A percentile compares a stretch with the other conserved stretches of the same genome.
Evolutionary conservation across 495 filamentous ascomycete genomes (phyloP).

Genomic region (Hypoxylon cercidicola): DNA sequence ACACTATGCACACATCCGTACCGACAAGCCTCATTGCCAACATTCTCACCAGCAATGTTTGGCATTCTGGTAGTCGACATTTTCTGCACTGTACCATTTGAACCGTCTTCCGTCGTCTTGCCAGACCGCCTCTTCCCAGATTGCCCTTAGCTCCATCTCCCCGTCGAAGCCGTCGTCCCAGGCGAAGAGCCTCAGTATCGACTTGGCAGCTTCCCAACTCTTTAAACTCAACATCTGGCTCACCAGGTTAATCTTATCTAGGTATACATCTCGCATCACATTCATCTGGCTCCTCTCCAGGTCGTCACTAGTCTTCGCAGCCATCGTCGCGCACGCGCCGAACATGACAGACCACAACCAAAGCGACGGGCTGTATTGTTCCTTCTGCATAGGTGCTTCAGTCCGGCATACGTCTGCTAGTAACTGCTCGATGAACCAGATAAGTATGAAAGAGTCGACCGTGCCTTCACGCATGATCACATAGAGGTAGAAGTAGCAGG

Average conservation of each 20-base stretch:
- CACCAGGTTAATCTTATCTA: constrained; percentile 41
- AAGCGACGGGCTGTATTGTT: constrained; percentile 43
- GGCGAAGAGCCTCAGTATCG: constrained; percentile 43
- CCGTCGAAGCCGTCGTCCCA: constrained; percentile 46
- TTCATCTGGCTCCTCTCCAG: constrained; percentile 42
- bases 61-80: constrained; percentile 22
- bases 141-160: constrained; percentile 41
- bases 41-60: constrained; percentile 17
- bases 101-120: constrained; percentile 24
- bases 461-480: constrained; percentile 44
- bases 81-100: constrained; percentile 18
- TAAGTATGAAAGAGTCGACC: constrained; percentile 45
- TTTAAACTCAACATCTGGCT: constrained; percentile 39
- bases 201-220: constrained; percentile 46
- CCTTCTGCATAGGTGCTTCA: constrained; percentile 42
- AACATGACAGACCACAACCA: constrained; percentile 51
- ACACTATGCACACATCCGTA: constrained; percentile 22
- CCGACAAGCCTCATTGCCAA: constrained; percentile 8
- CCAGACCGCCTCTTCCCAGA: constrained; percentile 47
- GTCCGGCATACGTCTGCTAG: constrained; percentile 45
- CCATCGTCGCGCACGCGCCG: constrained; percentile 42
- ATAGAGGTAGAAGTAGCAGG: constrained; percentile 50
- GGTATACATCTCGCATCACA: constrained; percentile 36
- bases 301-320: constrained; percentile 37
- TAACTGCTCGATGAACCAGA: constrained; percentile 50